Conservation (phyloP, 257 asterid species). For the Oldenlandia corymbosa region DNA sequence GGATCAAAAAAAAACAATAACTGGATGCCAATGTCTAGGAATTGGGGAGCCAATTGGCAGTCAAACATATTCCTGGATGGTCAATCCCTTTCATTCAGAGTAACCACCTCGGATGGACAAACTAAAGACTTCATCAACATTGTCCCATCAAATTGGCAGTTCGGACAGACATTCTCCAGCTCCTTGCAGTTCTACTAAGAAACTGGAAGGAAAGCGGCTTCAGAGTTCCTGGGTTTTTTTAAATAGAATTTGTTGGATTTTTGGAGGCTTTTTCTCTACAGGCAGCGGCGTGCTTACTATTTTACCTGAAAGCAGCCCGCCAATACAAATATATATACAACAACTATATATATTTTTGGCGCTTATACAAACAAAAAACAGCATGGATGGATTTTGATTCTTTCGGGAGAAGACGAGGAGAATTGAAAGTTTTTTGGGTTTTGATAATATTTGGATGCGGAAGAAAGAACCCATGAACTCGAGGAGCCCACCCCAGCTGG, state of each 20-base stretch:
- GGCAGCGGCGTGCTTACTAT: constrained; percentile 77
- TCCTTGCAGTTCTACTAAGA: constrained; percentile 40
- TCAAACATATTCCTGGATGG: constrained; percentile 61
- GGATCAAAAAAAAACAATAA: constrained; percentile 60
- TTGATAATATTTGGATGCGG: neutral
- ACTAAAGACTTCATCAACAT: constrained; percentile 46
- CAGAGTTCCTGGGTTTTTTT: constrained; percentile 19
- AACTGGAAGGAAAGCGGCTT: neutral
- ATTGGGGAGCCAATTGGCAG: constrained; percentile 99
- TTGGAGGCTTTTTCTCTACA: constrained; percentile 16
- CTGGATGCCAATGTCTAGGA: constrained; percentile 76
- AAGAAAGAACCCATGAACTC: constrained; percentile 20
- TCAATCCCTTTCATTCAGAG: constrained; percentile 66
- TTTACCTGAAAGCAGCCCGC: constrained; percentile 80
- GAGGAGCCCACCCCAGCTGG: constrained; percentile 24
- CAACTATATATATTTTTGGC: neutral
- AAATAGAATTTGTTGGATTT: too few species aligned
- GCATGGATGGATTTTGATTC: constrained; percentile 3
- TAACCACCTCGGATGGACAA: constrained; percentile 67
- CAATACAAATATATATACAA: constrained; percentile 15
- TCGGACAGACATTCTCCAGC: constrained; percentile 65
- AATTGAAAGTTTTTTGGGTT: constrained; percentile 7
- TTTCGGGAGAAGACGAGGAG: too few species aligned
- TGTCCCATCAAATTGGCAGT: constrained; percentile 64
- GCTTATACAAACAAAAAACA: neutral